phyloP scores from a whole-genome alignment of 345 rosid genomes.

The Psidium guajava region DNA sequence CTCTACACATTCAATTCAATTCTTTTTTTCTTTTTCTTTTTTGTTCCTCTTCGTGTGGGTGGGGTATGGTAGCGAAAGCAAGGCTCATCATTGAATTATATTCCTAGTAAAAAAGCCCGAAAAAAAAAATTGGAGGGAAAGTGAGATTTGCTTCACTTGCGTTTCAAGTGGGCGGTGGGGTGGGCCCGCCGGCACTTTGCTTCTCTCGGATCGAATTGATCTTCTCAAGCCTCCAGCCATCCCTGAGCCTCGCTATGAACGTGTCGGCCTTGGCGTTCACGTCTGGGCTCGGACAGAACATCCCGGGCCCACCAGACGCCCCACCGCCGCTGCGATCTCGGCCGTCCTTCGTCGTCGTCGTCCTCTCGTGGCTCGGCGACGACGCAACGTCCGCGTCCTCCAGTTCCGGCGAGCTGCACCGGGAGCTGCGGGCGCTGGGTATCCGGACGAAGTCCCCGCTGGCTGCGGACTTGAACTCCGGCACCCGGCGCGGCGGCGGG shows the following conservation, averaged over 20 bases:
- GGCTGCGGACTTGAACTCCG: slow-evolving; percentile 27
- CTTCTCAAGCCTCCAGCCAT: slow-evolving; percentile 69
- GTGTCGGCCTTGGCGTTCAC: slow-evolving; percentile 68
- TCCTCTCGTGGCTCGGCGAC: not conserved
- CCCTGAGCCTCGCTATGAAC: slow-evolving; percentile 77
- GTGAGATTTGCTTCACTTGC: not conserved
- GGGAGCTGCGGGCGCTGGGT: slow-evolving; percentile 45
- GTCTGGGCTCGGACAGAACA: slow-evolving; percentile 77
- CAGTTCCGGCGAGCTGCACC: slow-evolving; percentile 51
- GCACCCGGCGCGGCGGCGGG: slow-evolving; percentile 48
- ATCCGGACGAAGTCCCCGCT: slow-evolving; percentile 48
- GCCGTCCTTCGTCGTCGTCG: not conserved
- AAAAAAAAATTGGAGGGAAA: not conserved
- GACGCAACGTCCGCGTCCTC: not conserved
- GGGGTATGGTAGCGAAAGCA: not conserved
- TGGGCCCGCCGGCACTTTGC: slow-evolving; percentile 14
- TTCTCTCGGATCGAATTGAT: slow-evolving; percentile 54
- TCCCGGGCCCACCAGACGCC: slow-evolving; percentile 5
- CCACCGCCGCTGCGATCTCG: not conserved
- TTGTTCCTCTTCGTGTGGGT: not conserved
- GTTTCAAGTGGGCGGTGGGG: not conserved
- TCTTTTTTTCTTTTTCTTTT: not conserved
- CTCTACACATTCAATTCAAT: not conserved
- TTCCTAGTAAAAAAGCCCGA: not conserved
- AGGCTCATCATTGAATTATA: not conserved